Base-by-base conservation (phyloP, 495 filamentous ascomycete species). In the Neurospora sp. region DNA sequence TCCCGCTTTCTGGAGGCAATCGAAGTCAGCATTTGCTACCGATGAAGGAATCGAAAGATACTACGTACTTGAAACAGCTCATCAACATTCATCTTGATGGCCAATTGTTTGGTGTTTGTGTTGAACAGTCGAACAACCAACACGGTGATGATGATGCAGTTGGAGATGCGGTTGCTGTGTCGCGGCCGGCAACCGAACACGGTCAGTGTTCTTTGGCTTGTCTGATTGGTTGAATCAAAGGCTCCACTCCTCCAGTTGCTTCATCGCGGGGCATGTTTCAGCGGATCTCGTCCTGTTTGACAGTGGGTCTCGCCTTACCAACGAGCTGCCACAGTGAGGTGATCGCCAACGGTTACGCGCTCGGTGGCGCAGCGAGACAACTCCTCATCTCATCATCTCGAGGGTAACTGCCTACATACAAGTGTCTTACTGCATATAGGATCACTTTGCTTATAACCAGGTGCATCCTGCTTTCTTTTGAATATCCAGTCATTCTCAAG, bases 11-110 rank as follows among this genome's bases (percentile, higher is more conserved):
- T 90, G 71, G 0, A 37, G 44, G 38, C 5, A 59, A 37, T 31
- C 6, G 1, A 35, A 1, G 14, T 66, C 18, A 66, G 27, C 0
- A 4, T 16, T 66, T 14, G 40, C 40, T 70, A 68, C 35, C 68
- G 35, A 37, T 11, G 27, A 68, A 53, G 42, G 59, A 40, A 9
- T 3, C 22, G 18, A 27, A 18, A 20, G 7, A 66, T 22, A 39
- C 14, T 72, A 71, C 80, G 73, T 84, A 93, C 93, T 82, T 95
- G 94, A 86, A 96, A 96, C 41, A 96, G 84, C 73, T 93, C 91
- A 78, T 95, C 91, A 78, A 95, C 88, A 79, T 88, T 92, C 35
- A 91, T 85, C 91, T 94, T 96, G 73, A 73, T 83, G 74, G 38
- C 37, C 38, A n/a, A 35, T 40, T 11, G 70, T 37, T 37, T 41